Conservation (phyloP, 2,329 filamentous ascomycete species). For the Cytospora piceae region DNA sequence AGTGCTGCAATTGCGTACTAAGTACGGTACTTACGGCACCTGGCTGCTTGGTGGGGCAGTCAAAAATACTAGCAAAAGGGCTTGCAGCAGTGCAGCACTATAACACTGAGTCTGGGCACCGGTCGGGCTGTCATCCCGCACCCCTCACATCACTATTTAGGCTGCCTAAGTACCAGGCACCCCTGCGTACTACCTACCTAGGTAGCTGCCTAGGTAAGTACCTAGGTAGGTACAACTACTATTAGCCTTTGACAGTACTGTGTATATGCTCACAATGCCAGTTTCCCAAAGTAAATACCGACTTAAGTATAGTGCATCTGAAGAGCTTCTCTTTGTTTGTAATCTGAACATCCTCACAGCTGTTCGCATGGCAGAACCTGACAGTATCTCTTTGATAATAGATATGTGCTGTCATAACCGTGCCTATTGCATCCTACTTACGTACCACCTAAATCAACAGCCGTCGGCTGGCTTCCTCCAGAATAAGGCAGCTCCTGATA, state of each 20-base stretch:
- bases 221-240: no score
- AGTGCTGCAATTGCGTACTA: background rate
- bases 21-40: conserved; percentile 4
- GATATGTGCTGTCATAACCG: background rate
- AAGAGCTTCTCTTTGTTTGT: background rate
- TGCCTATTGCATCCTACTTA: no score
- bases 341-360: background rate
- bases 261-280: background rate
- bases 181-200: no score
- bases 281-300: background rate
- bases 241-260: background rate
- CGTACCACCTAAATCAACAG: background rate
- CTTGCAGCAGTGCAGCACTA: conserved; percentile 14
- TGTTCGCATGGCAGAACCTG: no score
- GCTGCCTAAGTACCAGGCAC: no score
- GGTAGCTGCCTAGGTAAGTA: no score
- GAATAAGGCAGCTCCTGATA: background rate
- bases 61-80: conserved; percentile 19
- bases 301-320: background rate
- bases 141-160: background rate
- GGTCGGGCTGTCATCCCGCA: conserved; percentile 14
- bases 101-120: background rate
- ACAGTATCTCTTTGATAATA: background rate
- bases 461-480: background rate
- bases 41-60: conserved; percentile 16